Evolutionary conservation across 1,139 yeast species (phyloP).

Genomic region (Kurtzmaniella natalensis): DNA sequence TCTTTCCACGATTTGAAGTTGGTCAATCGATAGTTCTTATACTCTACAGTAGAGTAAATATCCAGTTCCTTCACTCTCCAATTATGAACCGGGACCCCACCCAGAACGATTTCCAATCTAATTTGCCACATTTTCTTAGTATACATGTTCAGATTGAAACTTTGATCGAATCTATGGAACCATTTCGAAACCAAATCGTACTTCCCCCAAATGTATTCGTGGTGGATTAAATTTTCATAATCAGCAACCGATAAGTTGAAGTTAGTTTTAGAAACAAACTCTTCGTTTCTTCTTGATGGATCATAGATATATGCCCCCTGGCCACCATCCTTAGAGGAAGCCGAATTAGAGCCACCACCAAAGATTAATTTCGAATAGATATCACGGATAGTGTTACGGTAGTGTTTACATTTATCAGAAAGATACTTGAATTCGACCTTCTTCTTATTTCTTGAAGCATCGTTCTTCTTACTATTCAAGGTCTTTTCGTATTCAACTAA

Average conservation of each 20-base stretch:
- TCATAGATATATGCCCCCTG: conserved; percentile 21
- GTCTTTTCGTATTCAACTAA: conserved; percentile 22
- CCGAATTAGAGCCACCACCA: conserved; percentile 10
- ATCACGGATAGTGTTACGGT: conserved; percentile 20
- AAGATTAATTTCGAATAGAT: conserved; percentile 27
- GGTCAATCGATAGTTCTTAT: not conserved
- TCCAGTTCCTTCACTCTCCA: conserved; percentile 23
- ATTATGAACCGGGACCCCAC: conserved; percentile 26
- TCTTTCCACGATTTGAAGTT: conserved; percentile 1
- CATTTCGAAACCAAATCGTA: conserved; percentile 39
- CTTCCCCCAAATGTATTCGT: conserved; percentile 34
- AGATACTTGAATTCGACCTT: conserved; percentile 9
- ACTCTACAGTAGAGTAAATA: not conserved
- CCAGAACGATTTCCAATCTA: conserved; percentile 29
- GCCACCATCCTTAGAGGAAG: not conserved
- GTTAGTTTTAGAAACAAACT: conserved; percentile 15
- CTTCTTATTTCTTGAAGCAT: not conserved
- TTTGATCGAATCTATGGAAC: conserved; percentile 31
- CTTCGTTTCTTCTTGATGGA: conserved; percentile 14
- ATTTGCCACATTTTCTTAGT: conserved; percentile 33
- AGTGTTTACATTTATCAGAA: conserved; percentile 9
- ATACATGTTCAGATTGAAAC: conserved; percentile 8
- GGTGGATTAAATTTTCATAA: conserved; percentile 34
- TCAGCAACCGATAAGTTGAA: conserved; percentile 23
- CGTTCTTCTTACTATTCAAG: conserved; percentile 9